Percentiles rank a stretch among this genome's conserved stretches.
Evolutionary conservation across 2,329 filamentous ascomycete species (phyloP).

Genomic region (Aureobasidium uvarum): DNA sequence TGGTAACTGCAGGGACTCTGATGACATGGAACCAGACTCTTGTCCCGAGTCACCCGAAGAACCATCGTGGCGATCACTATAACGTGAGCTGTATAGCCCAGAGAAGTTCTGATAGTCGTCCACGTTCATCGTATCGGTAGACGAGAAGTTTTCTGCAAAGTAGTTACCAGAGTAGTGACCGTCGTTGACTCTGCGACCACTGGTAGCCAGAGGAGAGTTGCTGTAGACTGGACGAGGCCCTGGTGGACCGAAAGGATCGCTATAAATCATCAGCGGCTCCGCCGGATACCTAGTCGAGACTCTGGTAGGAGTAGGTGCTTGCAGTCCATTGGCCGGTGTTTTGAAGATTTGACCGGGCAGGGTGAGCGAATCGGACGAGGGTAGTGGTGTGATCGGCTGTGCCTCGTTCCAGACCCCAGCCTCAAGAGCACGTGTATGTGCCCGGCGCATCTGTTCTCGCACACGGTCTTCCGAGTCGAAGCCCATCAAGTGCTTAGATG

Average conservation of each 20-base stretch:
- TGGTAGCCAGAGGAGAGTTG: conserved; percentile 24
- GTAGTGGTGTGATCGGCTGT: conserved; percentile 39
- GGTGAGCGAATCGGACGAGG: conserved; percentile 31
- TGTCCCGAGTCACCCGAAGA: conserved; percentile 37
- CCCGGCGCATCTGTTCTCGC: conserved; percentile 39
- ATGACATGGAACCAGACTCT: conserved; percentile 31
- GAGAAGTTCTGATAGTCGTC: not conserved
- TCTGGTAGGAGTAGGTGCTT: conserved; percentile 6
- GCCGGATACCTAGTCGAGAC: not conserved
- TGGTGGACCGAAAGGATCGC: conserved; percentile 31
- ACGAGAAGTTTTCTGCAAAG: conserved; percentile 8
- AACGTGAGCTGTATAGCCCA: conserved; percentile 10
- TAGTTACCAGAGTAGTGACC: conserved; percentile 11
- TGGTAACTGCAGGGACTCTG: conserved; percentile 32
- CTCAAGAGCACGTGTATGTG: conserved; percentile 41
- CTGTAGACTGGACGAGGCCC: conserved; percentile 28
- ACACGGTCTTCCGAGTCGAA: conserved; percentile 35
- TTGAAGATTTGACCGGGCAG: not conserved
- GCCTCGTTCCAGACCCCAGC: conserved; percentile 38
- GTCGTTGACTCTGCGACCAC: conserved; percentile 8
- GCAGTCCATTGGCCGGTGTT: conserved; percentile 16
- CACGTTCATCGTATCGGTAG: not conserved
- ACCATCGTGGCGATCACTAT: conserved; percentile 40
- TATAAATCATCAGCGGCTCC: not conserved
- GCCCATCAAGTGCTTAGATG: conserved; percentile 32